These are phyloP conservation scores for Capsella rubella DNA, from an alignment of 441 rosid genomes.

Conservation along the genomic window DNA sequence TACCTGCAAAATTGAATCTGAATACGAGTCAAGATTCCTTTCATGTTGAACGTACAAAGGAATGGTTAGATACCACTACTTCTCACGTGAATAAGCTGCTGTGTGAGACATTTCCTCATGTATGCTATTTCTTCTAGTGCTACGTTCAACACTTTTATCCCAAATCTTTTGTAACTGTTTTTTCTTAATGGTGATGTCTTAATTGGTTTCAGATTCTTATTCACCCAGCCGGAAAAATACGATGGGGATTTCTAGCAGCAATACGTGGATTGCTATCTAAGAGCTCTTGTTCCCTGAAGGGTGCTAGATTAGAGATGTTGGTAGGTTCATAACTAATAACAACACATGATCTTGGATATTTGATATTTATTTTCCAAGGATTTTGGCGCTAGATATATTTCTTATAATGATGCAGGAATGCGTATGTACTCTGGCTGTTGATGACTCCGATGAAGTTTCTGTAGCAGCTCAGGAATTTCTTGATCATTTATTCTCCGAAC, in stretches of 20 bases:
- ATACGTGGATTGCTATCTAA: slow-evolving; percentile 71
- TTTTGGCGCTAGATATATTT: slow-evolving; percentile 5
- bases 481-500: slow-evolving; percentile 54
- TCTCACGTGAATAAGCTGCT: slow-evolving; percentile 73
- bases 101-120: slow-evolving; percentile 81
- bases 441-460: slow-evolving; percentile 77
- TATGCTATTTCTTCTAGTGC: slow-evolving; percentile 50
- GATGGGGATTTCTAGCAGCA: slow-evolving; percentile 78
- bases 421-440: slow-evolving; percentile 75
- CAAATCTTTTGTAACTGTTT: slow-evolving; percentile 12
- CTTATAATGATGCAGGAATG: slow-evolving; percentile 77
- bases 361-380: neutral
- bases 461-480: slow-evolving; percentile 72
- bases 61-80: slow-evolving; percentile 82
- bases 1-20: slow-evolving; percentile 44
- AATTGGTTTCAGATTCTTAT: slow-evolving; percentile 68
- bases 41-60: slow-evolving; percentile 77
- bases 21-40: slow-evolving; percentile 52
- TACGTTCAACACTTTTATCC: slow-evolving; percentile 31
- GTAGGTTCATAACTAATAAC: slow-evolving; percentile 50
- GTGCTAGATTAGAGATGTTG: slow-evolving; percentile 80
- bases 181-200: slow-evolving; percentile 19
- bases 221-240: slow-evolving; percentile 77
- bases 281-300: slow-evolving; percentile 68
- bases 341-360: neutral